A percentile compares a stretch with the other conserved stretches of the same genome.
Evolutionary conservation across 2,329 filamentous ascomycete genomes (phyloP).

Genomic region (Paecilomyces sp.): DNA sequence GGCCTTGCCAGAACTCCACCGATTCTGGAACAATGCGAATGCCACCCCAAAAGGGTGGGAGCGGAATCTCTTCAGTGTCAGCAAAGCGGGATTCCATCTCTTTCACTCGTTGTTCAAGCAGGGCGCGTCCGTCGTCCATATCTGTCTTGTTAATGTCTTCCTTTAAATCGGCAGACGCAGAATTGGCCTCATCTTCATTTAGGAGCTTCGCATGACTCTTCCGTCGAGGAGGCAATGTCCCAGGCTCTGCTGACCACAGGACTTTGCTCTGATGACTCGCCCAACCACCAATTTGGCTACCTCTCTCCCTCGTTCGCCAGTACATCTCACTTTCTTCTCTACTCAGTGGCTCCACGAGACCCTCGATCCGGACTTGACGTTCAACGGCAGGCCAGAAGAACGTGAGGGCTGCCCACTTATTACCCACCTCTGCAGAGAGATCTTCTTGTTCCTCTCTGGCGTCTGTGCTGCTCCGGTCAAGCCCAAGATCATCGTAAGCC

Average conservation of each 20-base stretch:
- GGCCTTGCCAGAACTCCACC: slow-evolving; percentile 94
- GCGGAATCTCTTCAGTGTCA: slow-evolving; percentile 70
- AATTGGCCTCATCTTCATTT: slow-evolving; percentile 5
- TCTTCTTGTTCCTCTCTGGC: slow-evolving; percentile 7
- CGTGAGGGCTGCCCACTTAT: slow-evolving; percentile 72
- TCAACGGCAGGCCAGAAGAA: slow-evolving; percentile 89
- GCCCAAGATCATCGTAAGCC: neutral
- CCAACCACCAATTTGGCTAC: slow-evolving; percentile 84
- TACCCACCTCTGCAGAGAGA: slow-evolving; percentile 33
- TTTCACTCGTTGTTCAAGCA: slow-evolving; percentile 69
- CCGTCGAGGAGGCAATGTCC: slow-evolving; percentile 15
- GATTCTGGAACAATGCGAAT: slow-evolving; percentile 75
- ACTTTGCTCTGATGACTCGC: slow-evolving; percentile 82
- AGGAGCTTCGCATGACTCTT: slow-evolving; percentile 17
- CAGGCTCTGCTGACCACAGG: slow-evolving; percentile 40
- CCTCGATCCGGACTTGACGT: slow-evolving; percentile 86
- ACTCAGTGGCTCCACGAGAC: slow-evolving; percentile 58
- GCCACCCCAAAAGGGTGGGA: slow-evolving; percentile 93
- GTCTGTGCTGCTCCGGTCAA: slow-evolving; percentile 39
- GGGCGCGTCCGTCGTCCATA: slow-evolving; percentile 59
- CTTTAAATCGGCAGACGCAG: slow-evolving; percentile 13
- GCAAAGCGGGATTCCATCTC: slow-evolving; percentile 72
- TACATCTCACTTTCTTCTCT: slow-evolving; percentile 64
- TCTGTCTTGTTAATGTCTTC: slow-evolving; percentile 25
- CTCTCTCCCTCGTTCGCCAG: slow-evolving; percentile 62